Base-by-base conservation (phyloP, 2,329 filamentous ascomycete genomes). In the Calonectria pseudoreteaudii region DNA sequence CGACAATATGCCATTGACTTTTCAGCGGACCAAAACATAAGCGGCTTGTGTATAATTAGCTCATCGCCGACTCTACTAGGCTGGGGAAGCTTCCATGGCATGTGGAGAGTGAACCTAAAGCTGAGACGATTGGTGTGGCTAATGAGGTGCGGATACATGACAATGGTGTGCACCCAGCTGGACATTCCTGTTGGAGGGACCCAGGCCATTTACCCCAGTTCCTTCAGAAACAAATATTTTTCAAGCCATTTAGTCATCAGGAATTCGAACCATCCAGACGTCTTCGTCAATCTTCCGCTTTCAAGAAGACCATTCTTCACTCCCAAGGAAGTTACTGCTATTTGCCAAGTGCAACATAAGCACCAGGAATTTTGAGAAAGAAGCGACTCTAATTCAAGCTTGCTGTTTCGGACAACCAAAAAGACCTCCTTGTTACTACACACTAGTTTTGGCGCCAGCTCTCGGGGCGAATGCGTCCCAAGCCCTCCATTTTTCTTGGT, bases 1-100 rank as follows among this genome's bases (percentile, higher is more conserved):
- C 56, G 56, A 62, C 56, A 38, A 41, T 23, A 8, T 62, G 36
- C 56, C 56, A 62, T 62, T 62, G 56, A 62, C 23, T 62, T 62
- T 62, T 13, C 18, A 4, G 36, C 34, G 23, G 14, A 9, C 34
- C 56, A 34, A 62, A 34, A 9, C 23, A 26, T 28, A 16, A 26
- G 56, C 13, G 16, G 36, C 34, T 38, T 41, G 14, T 23, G 14
- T 26, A 62, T 30, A 16, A 41, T 41, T 38, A 41, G 34, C n/a
- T 62, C 38, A 62, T 41, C 14, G 14, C 34, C 18, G 14, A 62
- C 36, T 20, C 34, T 28, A 23, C 9, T 1, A 9, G 28, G 52
- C 52, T 56, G 13, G 26, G 18, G 56, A 62, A 62, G 14, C 56
- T 62, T 62, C 16, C 16, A 23, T 41, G 56, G 34, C 23, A 11